Base-by-base conservation (phyloP, 2,329 filamentous ascomycete genomes). In the Aspergillus phoenicis region DNA sequence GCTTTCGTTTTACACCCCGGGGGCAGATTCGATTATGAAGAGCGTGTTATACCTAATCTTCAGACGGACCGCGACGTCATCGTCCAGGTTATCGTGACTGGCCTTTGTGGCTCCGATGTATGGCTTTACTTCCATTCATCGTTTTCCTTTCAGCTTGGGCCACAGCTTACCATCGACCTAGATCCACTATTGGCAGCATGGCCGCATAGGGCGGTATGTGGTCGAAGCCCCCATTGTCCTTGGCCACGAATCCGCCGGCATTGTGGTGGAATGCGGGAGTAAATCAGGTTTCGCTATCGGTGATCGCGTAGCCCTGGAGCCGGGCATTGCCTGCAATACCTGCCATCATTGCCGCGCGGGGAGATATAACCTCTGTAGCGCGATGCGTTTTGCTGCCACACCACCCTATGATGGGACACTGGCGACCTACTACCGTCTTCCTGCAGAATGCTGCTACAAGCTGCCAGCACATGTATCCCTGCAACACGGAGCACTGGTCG, bases 321-420 rank as follows among this genome's bases (percentile, higher is more conserved):
- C 89, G 30, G 89, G 89, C 59, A 80, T 89, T 48, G 86, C 88
- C 1, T 91, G 89, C 75, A 84, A 86, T 38, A 84, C 85, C 65
- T 97, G 93, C 81, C 72, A 77, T 43, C 80, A 85, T 66, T 97
- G 93, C 80, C 88, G 91, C 66, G 82, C 84, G 49, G 93, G 93
- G 56, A 84, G 86, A 66, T 97, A 97, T 82, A 96, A 97, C 75
- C 86, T 97, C 26, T 97, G 93, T 78, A 82, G 85, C 1, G 84
- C 89, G 39, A 96, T 97, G 91, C 80, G 80, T 24, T 97, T 97
- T 72, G 93, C 93, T 41, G 93, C 93, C 0, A 97, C 93, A 10
- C 93, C 93, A 8, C 93, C 93, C 1, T 87, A 88, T 74, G 88
- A 96, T 75, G 93, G 93, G 52, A 97, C 93, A 0, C 81, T 97